Evolutionary conservation across 129 eudicot species (phyloP), one percentile per base, ranked within the genome.

Genomic region (Silybum marianum): DNA sequence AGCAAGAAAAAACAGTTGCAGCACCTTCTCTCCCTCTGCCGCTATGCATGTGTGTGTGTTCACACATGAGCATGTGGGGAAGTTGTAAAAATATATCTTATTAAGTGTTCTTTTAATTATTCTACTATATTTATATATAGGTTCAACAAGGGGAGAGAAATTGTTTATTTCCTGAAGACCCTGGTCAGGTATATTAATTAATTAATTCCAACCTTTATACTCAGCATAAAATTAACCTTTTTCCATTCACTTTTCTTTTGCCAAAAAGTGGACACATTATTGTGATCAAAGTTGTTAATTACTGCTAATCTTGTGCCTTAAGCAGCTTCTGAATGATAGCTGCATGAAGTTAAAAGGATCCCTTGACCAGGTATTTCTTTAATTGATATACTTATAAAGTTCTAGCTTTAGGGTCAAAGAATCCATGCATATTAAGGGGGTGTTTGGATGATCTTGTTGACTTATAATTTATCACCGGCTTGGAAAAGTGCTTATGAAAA

Each of bases 161-260:
- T 86, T 89, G 95, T 82, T 87, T 93, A 88, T 93, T 91, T 84
- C 98, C 98, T 82, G 97, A 93, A 81, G 98, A 93, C 84, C 98
- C 98, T 87, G 97, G 98, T 78, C 98, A 91, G 95, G 98, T 93
- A 91, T 23, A 36, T 80, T 19, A 24, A 51, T n/a, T 58, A 58
- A 80, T n/a, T 58, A 58, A 80, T 82, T 26, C 18, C 19, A 28
- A 70, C 71, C 69, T 78, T 77, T 78, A 71, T 77, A 28, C 74
- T 77, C 69, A 71, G 42, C 42, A 60, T 32, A 62, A 65, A 73
- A 12, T 28, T 26, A 30, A 62, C 83, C 39, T 76, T 60, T 60
- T 75, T 75, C 48, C 62, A 21, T 40, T 42, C 40, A 78, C 70
- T 21, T 83, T 40, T 16, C 9, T 71, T 40, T 71, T 39, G 42